Percentiles rank a stretch among this genome's conserved stretches.
Evolutionary conservation across 2,329 filamentous ascomycete genomes (phyloP).

Genomic region (Aspergillus novoparasiticus): DNA sequence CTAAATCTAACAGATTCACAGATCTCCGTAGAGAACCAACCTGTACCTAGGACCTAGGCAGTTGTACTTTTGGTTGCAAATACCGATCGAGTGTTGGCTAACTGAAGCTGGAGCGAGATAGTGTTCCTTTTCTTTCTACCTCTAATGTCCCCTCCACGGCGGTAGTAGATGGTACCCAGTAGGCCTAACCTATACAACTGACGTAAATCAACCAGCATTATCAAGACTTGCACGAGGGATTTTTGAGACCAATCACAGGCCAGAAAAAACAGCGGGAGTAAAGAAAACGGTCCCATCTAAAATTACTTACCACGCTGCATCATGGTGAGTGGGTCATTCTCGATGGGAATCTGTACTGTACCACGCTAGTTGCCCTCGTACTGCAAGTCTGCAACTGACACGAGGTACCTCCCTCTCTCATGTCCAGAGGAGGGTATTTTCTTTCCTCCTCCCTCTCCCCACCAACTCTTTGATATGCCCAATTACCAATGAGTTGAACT

Average conservation of each 20-base stretch:
- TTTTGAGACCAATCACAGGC: conserved; percentile 22
- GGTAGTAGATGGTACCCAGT: neutral
- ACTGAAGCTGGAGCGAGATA: neutral
- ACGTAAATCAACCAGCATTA: conserved; percentile 2
- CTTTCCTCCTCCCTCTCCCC: neutral
- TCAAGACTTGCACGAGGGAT: conserved; percentile 23
- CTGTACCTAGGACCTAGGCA: neutral
- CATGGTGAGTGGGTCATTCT: conserved; percentile 2
- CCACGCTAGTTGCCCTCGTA: neutral
- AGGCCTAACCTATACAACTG: neutral
- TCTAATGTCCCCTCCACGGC: neutral
- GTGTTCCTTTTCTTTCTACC: neutral
- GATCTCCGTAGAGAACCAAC: neutral
- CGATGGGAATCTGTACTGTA: conserved; percentile 9
- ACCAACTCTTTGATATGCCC: neutral
- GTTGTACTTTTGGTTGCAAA: neutral
- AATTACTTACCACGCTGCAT: conserved; percentile 17
- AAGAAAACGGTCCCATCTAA: conserved; percentile 17
- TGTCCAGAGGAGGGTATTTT: neutral
- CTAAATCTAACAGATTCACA: neutral
- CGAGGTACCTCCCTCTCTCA: neutral
- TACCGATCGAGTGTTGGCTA: neutral
- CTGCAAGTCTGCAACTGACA: neutral
- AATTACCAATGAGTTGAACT: neutral
- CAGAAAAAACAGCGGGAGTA: conserved; percentile 8